Percentiles rank a stretch among this genome's conserved stretches.
These are phyloP conservation scores for Penicillium janthinellum DNA, from an alignment of 2,329 filamentous ascomycete genomes.

Conservation along the genomic window DNA sequence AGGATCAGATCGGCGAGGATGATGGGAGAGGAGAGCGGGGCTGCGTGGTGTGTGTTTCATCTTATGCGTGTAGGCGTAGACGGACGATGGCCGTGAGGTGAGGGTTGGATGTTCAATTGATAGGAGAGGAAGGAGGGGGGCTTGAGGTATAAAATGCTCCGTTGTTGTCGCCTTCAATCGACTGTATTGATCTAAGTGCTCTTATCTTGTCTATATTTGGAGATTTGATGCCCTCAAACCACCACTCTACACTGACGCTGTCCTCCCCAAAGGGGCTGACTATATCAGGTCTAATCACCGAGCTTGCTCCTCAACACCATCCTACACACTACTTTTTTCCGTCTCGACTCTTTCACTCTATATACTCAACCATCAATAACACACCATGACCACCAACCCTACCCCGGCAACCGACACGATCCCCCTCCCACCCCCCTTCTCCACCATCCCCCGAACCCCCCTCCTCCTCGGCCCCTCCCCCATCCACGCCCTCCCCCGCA, in stretches of 20 bases:
- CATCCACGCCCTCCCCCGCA: constrained; percentile 67
- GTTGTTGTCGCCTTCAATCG: too few species aligned
- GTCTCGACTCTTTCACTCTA: too few species aligned
- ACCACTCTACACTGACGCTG: too few species aligned
- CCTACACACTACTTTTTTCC: background rate
- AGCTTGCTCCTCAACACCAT: background rate
- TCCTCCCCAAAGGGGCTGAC: background rate
- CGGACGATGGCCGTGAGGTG: background rate
- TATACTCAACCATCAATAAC: background rate
- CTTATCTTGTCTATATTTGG: background rate
- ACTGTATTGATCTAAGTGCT: too few species aligned
- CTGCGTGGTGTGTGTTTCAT: background rate
- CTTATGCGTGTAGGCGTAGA: background rate
- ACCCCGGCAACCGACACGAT: background rate
- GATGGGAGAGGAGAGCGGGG: background rate
- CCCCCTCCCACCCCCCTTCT: constrained; percentile 62
- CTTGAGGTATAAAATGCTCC: background rate
- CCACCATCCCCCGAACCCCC: constrained; percentile 61
- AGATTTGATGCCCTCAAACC: background rate
- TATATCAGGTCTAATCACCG: background rate
- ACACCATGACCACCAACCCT: background rate
- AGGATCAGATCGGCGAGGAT: background rate
- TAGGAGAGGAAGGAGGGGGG: background rate
- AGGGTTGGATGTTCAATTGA: background rate
- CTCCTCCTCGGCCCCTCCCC: constrained; percentile 70